Conservation (phyloP, 2,329 filamentous ascomycete genomes). For the Biscogniauxia mediterranea region DNA sequence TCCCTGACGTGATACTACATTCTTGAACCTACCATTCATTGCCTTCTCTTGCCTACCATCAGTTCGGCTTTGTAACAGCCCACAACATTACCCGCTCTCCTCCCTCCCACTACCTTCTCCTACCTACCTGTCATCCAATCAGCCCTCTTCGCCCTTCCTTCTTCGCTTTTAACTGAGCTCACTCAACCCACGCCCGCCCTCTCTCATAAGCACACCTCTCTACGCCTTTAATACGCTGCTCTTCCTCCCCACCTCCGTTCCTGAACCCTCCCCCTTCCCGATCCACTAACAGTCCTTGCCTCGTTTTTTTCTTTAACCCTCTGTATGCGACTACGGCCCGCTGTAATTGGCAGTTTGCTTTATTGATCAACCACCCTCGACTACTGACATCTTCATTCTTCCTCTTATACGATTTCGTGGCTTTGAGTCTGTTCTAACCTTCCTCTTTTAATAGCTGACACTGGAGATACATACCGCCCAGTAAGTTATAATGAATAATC, state of each 20-base stretch:
- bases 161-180: constrained; percentile 28
- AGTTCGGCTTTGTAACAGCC: constrained; percentile 28
- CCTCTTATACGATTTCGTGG: constrained; percentile 25
- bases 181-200: constrained; percentile 25
- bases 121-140: constrained; percentile 22
- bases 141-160: constrained; percentile 16
- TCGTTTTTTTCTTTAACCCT: constrained; percentile 28
- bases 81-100: constrained; percentile 30
- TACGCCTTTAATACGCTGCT: constrained; percentile 31
- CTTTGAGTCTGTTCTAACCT: constrained; percentile 40
- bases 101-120: constrained; percentile 22
- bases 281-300: constrained; percentile 42
- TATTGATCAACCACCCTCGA: constrained; percentile 16
- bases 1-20: constrained; percentile 37
- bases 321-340: constrained; percentile 35
- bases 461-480: constrained; percentile 60
- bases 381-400: constrained; percentile 21
- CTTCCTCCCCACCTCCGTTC: constrained; percentile 43
- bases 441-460: constrained; percentile 48
- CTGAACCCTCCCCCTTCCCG: constrained; percentile 44
- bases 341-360: constrained; percentile 20
- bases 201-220: constrained; percentile 24
- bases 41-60: constrained; percentile 24
- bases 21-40: constrained; percentile 28
- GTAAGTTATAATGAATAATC: constrained; percentile 32